Percentiles rank a stretch among this genome's conserved stretches.
Conservation (phyloP, 306 rosid species). For the Quercus variabilis region DNA sequence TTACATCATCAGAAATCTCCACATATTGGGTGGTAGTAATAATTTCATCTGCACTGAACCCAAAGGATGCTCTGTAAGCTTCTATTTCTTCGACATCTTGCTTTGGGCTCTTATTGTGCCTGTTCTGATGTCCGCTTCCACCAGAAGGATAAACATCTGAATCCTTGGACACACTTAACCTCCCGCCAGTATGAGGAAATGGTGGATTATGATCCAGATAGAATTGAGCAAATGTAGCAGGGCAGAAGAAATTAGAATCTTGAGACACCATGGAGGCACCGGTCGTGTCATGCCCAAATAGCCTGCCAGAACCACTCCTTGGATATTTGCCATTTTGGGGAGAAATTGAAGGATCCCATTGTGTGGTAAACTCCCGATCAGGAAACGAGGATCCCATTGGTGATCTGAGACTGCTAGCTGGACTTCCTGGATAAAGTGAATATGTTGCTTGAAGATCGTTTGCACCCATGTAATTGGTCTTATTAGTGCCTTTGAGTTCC, state of each 20-base stretch:
- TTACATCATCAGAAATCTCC: constrained; percentile 94
- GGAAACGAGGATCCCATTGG: constrained; percentile 80
- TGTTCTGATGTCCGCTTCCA: constrained; percentile 81
- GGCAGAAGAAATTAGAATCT: constrained; percentile 97
- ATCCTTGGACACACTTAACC: constrained; percentile 96
- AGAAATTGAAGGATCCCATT: constrained; percentile 78
- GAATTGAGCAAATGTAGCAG: constrained; percentile 94
- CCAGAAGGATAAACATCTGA: constrained; percentile 75
- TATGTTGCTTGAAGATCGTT: constrained; percentile 89
- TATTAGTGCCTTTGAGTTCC: constrained; percentile 56
- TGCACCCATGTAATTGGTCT: constrained; percentile 61
- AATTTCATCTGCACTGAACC: constrained; percentile 99
- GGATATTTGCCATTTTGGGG: constrained; percentile 64
- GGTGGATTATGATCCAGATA: constrained; percentile 95
- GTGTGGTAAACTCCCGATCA: constrained; percentile 64
- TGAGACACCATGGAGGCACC: constrained; percentile 65
- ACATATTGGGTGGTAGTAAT: constrained; percentile 80
- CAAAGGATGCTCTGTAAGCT: constrained; percentile 98
- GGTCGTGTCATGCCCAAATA: constrained; percentile 58
- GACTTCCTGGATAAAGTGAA: constrained; percentile 94
- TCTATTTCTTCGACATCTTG: constrained; percentile 97
- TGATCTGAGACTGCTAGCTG: constrained; percentile 73
- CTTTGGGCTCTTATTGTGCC: constrained; percentile 77
- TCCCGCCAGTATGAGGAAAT: constrained; percentile 87
- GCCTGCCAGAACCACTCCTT: constrained; percentile 69